Evolutionary conservation across 2,329 filamentous ascomycete species (phyloP).

Genomic region (Fusarium caatingaense): DNA sequence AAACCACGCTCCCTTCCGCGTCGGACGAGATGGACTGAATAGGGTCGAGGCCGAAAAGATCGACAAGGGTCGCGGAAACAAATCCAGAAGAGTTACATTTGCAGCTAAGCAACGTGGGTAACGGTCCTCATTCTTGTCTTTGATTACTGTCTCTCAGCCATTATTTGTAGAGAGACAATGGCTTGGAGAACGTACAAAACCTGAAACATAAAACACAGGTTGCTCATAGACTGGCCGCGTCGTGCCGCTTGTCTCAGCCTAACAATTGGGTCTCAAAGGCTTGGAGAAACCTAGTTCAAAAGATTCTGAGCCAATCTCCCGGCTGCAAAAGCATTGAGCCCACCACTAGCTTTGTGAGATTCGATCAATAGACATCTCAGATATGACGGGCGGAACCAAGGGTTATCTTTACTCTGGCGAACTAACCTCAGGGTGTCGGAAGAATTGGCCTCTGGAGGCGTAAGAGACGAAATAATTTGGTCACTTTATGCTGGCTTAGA

Average conservation of each 20-base stretch:
- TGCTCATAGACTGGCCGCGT: slow-evolving; percentile 42
- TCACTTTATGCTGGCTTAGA: no score
- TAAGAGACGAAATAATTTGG: no score
- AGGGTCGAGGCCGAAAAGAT: slow-evolving; percentile 37
- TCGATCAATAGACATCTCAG: slow-evolving; percentile 15
- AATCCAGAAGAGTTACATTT: slow-evolving; percentile 39
- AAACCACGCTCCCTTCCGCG: slow-evolving; percentile 38
- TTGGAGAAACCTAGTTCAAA: slow-evolving; percentile 40
- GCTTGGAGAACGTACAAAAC: slow-evolving; percentile 10
- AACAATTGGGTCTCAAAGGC: slow-evolving; percentile 41
- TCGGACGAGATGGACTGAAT: slow-evolving; percentile 45
- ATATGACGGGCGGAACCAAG: slow-evolving; percentile 6
- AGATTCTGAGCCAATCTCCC: slow-evolving; percentile 36
- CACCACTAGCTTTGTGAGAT: slow-evolving; percentile 19
- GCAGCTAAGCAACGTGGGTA: slow-evolving; percentile 32
- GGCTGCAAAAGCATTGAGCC: slow-evolving; percentile 14
- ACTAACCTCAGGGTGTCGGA: no score
- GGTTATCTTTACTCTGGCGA: background rate
- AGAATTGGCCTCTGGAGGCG: no score
- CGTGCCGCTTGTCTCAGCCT: slow-evolving; percentile 44
- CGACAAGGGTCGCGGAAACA: slow-evolving; percentile 43
- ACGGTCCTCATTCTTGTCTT: slow-evolving; percentile 32
- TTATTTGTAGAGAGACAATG: slow-evolving; percentile 27
- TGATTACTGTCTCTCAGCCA: slow-evolving; percentile 33
- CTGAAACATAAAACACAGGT: slow-evolving; percentile 39